Percentiles rank a stretch among this genome's conserved stretches.
Conservation (phyloP, 108 stramenopile genomes). For the Aureococcus anophagefferens region DNA sequence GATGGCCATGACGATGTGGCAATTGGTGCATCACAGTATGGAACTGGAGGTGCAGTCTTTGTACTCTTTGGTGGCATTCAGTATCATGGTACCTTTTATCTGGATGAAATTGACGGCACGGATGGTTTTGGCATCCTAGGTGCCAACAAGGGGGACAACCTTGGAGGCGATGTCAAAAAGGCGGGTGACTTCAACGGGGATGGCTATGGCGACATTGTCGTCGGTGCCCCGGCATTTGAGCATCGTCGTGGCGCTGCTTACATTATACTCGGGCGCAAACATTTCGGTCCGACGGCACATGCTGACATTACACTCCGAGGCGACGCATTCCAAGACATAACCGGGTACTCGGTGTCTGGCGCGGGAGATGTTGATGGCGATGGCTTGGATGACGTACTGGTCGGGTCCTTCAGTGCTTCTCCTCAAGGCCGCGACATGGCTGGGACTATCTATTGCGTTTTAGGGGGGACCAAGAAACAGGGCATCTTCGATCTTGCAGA, state of each 20-base stretch:
- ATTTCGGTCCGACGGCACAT: background rate
- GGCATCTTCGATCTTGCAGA: background rate
- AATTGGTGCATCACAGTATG: background rate
- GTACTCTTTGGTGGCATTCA: background rate
- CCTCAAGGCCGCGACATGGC: background rate
- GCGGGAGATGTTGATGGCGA: background rate
- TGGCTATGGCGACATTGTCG: slow-evolving; percentile 7
- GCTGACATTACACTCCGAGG: background rate
- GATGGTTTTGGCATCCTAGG: background rate
- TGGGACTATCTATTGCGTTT: background rate
- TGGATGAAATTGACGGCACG: background rate
- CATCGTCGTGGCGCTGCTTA: background rate
- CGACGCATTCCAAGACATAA: background rate
- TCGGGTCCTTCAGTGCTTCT: background rate
- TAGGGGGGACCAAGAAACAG: background rate
- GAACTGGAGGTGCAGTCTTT: background rate
- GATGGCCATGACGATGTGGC: background rate
- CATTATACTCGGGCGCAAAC: background rate
- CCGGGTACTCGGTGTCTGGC: background rate
- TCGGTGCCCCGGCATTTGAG: background rate
- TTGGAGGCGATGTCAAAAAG: background rate
- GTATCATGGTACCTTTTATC: background rate
- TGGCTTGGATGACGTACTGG: background rate
- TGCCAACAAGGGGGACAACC: background rate
- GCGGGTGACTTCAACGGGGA: slow-evolving; percentile 15